These are phyloP conservation scores for Fusarium clavum DNA, from an alignment of 2,329 filamentous ascomycete species.

Conservation along the genomic window DNA sequence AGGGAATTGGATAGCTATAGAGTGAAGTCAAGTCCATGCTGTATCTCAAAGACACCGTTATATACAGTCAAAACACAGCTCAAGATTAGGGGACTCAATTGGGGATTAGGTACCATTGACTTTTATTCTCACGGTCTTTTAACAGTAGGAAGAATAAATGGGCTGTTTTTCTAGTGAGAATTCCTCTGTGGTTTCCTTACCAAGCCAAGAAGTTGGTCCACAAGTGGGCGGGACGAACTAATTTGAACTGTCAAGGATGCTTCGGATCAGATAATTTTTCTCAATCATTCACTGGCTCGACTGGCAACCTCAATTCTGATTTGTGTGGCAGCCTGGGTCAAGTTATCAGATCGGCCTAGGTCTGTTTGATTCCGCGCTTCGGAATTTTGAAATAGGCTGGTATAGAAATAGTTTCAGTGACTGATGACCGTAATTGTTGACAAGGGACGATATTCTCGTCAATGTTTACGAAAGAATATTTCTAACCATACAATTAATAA, in stretches of 20 bases:
- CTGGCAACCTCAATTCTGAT: neutral
- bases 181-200: neutral
- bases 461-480: neutral
- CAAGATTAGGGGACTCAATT: neutral
- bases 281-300: slow-evolving; percentile 8
- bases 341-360: slow-evolving; percentile 36
- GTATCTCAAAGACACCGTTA: neutral
- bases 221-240: slow-evolving; percentile 8
- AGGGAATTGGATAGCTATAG: neutral
- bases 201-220: slow-evolving; percentile 2
- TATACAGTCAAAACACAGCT: neutral
- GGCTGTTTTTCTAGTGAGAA: neutral
- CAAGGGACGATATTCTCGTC: neutral
- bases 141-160: neutral
- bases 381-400: neutral
- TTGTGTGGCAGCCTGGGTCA: neutral
- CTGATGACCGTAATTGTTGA: neutral
- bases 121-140: too few species aligned
- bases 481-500: neutral
- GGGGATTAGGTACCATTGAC: too few species aligned
- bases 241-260: slow-evolving; percentile 14
- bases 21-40: neutral
- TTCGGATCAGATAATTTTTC: slow-evolving; percentile 55
- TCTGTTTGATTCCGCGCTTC: neutral
- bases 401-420: neutral